Percentiles rank a stretch among this genome's conserved stretches.
Conservation (phyloP, 192 early-diverging fungal genomes). For the Backusella macrospora region DNA sequence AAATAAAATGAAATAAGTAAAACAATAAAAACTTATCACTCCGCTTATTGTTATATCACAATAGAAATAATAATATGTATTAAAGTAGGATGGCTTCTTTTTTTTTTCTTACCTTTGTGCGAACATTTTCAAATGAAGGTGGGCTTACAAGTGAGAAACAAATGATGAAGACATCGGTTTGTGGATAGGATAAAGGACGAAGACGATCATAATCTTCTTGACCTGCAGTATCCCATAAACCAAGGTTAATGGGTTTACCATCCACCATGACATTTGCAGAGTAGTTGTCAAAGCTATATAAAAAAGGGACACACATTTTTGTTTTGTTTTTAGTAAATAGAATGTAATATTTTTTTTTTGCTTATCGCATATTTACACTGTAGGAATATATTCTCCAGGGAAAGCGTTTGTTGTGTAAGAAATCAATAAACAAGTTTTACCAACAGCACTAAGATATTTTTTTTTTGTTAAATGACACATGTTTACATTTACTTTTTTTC, state of each 20-base stretch:
- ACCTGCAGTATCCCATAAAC: constrained; percentile 92
- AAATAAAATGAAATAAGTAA: not conserved
- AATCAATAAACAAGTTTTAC: constrained; percentile 97
- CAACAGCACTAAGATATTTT: constrained; percentile 75
- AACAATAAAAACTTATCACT: not conserved
- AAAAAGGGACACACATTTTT: not conserved
- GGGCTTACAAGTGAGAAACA: constrained; percentile 37
- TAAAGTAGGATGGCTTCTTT: not conserved
- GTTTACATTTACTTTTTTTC: not conserved
- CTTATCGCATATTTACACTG: constrained; percentile 70
- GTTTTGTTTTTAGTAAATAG: too few relatives aligned
- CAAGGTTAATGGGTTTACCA: constrained; percentile 90
- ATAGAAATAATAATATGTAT: constrained; percentile 27
- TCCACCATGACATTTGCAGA: constrained; percentile 95
- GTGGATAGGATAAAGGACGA: constrained; percentile 90
- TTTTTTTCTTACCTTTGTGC: constrained; percentile 31
- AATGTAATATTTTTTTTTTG: too few relatives aligned
- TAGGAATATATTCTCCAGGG: constrained; percentile 99
- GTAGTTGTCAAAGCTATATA: constrained; percentile 86
- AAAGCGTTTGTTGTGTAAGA: constrained; percentile 99
- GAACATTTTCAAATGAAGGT: constrained; percentile 36
- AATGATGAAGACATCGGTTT: constrained; percentile 56
- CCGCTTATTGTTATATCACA: not conserved
- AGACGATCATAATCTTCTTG: constrained; percentile 95
- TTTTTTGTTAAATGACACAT: not conserved